phyloP scores from a whole-genome alignment of 1,139 yeast genomes.

The Kazachstania sp. region DNA sequence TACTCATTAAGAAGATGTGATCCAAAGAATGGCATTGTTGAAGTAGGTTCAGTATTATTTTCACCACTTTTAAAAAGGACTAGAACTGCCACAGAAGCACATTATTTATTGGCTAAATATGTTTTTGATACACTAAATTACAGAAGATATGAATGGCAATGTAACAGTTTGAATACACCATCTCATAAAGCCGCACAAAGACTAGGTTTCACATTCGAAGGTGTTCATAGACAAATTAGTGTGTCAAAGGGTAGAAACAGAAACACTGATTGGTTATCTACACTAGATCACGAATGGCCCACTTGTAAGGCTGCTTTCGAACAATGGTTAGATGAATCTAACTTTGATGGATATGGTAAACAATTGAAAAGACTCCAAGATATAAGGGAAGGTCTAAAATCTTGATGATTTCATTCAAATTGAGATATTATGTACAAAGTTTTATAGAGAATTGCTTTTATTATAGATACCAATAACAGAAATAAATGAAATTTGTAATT shows the following conservation, averaged over 20 bases:
- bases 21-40: constrained; percentile 22
- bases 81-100: constrained; percentile 28
- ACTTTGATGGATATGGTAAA: not conserved
- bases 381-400: not conserved
- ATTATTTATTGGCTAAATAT: constrained; percentile 24
- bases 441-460: not conserved
- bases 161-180: constrained; percentile 27
- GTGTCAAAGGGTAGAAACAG: constrained; percentile 28
- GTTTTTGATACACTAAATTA: constrained; percentile 19
- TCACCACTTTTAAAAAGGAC: constrained; percentile 24
- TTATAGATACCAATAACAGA: too few relatives aligned
- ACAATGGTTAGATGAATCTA: constrained; percentile 21
- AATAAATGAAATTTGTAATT: too few relatives aligned
- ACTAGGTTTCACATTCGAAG: constrained; percentile 30
- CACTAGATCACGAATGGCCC: constrained; percentile 30
- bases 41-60: constrained; percentile 29
- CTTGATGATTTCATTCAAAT: not conserved
- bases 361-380: constrained; percentile 1
- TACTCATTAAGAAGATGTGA: constrained; percentile 23
- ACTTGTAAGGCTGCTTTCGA: constrained; percentile 18
- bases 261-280: constrained; percentile 31
- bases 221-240: constrained; percentile 27
- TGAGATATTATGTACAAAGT: not conserved
- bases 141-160: constrained; percentile 30
- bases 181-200: constrained; percentile 29